Percentiles rank a stretch among this genome's conserved stretches.
These are phyloP conservation scores for Canariomyces notabilis DNA, from an alignment of 2,329 filamentous ascomycete species.

Conservation along the genomic window DNA sequence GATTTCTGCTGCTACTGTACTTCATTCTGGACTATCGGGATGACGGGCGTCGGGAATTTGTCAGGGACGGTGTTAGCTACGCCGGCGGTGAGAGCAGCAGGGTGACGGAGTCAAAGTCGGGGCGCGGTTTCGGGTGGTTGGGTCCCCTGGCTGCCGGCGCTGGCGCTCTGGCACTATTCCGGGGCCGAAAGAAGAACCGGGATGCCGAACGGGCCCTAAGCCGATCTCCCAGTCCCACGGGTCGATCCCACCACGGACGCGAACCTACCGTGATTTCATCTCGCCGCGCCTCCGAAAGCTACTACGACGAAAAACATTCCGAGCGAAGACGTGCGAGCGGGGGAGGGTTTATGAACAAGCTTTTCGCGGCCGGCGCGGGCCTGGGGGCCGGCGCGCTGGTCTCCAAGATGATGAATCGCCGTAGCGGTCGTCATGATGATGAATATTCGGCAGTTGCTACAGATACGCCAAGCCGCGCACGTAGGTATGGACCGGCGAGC, in stretches of 20 bases:
- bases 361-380: constrained; percentile 56
- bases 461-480: constrained; percentile 52
- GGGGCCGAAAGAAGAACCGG: constrained; percentile 40
- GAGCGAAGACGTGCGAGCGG: constrained; percentile 39
- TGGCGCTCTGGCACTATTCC: constrained; percentile 43
- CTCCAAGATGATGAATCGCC: constrained; percentile 53
- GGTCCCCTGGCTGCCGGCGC: constrained; percentile 50
- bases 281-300: constrained; percentile 51
- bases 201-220: constrained; percentile 38
- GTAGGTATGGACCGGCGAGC: constrained; percentile 34
- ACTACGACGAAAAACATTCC: constrained; percentile 61
- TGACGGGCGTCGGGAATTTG: constrained; percentile 50
- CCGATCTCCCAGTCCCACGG: constrained; percentile 37
- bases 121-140: constrained; percentile 40
- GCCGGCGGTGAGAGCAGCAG: constrained; percentile 37
- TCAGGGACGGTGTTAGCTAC: constrained; percentile 55
- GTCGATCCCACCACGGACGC: constrained; percentile 33
- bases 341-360: constrained; percentile 52
- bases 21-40: constrained; percentile 73
- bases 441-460: constrained; percentile 60
- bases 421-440: constrained; percentile 44
- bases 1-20: constrained; percentile 66
- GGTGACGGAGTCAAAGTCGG: constrained; percentile 35
- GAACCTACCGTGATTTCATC: constrained; percentile 49
- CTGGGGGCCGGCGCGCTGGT: constrained; percentile 59